phyloP scores from a whole-genome alignment of 495 filamentous ascomycete species.

The Xylaria venustula region DNA sequence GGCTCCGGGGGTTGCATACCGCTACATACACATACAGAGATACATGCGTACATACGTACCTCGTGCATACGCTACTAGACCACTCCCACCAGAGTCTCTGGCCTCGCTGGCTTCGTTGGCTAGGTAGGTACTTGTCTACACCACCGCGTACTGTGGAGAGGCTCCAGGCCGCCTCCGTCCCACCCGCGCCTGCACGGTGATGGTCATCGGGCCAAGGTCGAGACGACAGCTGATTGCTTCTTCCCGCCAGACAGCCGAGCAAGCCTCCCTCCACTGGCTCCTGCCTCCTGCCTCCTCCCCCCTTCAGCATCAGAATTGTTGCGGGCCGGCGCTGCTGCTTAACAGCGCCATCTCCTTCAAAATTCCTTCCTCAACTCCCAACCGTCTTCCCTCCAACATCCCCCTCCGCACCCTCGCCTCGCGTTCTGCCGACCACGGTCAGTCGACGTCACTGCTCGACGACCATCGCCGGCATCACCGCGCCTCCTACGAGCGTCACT shows the following conservation, averaged over 20 bases:
- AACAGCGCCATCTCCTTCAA: constrained; percentile 55
- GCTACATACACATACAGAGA: not conserved
- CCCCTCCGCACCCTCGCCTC: constrained; percentile 58
- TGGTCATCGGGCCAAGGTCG: constrained; percentile 14
- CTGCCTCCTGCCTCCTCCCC: constrained; percentile 22
- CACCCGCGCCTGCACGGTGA: constrained; percentile 12
- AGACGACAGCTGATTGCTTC: constrained; percentile 19
- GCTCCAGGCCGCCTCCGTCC: not conserved
- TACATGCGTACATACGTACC: not conserved
- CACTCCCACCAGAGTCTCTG: not conserved
- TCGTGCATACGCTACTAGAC: not conserved
- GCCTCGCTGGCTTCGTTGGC: no score
- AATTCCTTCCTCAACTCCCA: constrained; percentile 54
- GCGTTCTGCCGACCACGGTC: constrained; percentile 31
- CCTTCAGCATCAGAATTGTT: constrained; percentile 28
- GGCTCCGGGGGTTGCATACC: not conserved
- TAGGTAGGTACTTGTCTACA: not conserved
- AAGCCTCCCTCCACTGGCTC: constrained; percentile 24
- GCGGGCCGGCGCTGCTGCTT: constrained; percentile 59
- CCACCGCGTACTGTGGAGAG: not conserved
- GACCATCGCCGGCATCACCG: constrained; percentile 34
- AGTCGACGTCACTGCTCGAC: constrained; percentile 42
- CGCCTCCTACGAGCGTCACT: constrained; percentile 47
- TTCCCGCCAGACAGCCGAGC: not conserved
- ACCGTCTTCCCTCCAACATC: constrained; percentile 60